phyloP scores from a whole-genome alignment of 2,329 filamentous ascomycete species.

The Sphaceloma murrayae region DNA sequence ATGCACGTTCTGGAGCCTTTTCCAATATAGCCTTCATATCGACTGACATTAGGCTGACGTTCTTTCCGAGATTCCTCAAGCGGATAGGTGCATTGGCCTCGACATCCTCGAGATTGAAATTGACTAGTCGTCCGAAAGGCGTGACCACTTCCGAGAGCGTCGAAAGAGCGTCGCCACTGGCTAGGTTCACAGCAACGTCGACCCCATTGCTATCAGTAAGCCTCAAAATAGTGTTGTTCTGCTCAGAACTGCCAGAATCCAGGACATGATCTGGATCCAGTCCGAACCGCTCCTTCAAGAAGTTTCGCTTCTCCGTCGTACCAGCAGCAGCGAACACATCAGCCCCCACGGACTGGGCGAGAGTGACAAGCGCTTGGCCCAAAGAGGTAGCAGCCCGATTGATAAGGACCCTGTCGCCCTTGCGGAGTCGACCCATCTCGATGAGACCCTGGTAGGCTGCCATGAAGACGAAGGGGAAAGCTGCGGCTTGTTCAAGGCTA shows the following conservation, averaged over 20 bases:
- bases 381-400: constrained; percentile 28
- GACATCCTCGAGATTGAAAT: constrained; percentile 23
- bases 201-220: constrained; percentile 27
- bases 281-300: constrained; percentile 23
- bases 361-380: constrained; percentile 26
- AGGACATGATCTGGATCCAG: constrained; percentile 30
- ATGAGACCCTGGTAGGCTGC: constrained; percentile 27
- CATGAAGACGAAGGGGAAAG: constrained; percentile 21
- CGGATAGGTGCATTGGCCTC: constrained; percentile 19
- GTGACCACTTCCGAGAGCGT: constrained; percentile 25
- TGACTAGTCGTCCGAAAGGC: constrained; percentile 27
- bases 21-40: constrained; percentile 14
- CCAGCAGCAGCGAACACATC: constrained; percentile 27
- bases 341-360: constrained; percentile 24
- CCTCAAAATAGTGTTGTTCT: constrained; percentile 21
- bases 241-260: constrained; percentile 22
- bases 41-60: constrained; percentile 18
- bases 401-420: constrained; percentile 31
- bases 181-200: constrained; percentile 30
- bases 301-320: constrained; percentile 23
- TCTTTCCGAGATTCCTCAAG: constrained; percentile 19
- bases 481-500: constrained; percentile 22
- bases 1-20: constrained; percentile 16
- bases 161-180: constrained; percentile 24
- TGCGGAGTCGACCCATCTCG: constrained; percentile 23